Evolutionary conservation across 352 stramenopile species (phyloP), one percentile per base, ranked within the genome.

Genomic region (Phytophthora syringae): DNA sequence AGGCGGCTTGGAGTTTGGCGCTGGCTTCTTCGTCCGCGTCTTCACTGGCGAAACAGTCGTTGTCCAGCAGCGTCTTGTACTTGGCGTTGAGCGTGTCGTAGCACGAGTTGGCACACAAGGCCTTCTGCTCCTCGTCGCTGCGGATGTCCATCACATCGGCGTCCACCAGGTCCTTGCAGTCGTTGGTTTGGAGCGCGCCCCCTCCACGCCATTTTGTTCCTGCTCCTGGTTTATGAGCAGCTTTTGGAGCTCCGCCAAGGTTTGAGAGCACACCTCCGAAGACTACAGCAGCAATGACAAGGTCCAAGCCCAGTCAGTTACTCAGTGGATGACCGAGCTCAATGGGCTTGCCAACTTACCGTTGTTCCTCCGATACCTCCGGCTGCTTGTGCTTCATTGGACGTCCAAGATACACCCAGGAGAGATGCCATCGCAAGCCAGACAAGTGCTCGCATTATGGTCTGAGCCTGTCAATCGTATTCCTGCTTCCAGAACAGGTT

Each of bases 81-180:
- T 92, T 94, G 15, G 40, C 32, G 25, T 74, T 86, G 32, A 90
- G 44, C 16, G 53, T 77, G 11, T 60, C 20, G 57, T 79, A 94
- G 60, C 84, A 94, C 30, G 70, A 61, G 60, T 93, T 93, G 15
- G 64, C 66, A 61, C 86, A 93, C 2, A 93, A 52, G 1, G 69
- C 63, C 34, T 81, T 67, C 52, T 94, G 86, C 2, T 74, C 78
- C 21, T 87, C 71, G n/a, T 93, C 80, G 5, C 49, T 76, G 50
- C 78, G 77, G 25, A 66, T 63, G 40, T 70, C 57, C 61, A 93
- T 72, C 27, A 93, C 69, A 56, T 88, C 87, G 58, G 81, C 70
- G 1, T 79, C 47, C 0, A 89, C 68, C 16, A 94, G 65, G 30
- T 69, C 45, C 30, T 89, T 92, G 74, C 86, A 94, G 52, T 76